A percentile compares a stretch with the other conserved stretches of the same genome.
Evolutionary conservation across 805 yeast genomes (phyloP).

Genomic region (Millerozyma acaciae): DNA sequence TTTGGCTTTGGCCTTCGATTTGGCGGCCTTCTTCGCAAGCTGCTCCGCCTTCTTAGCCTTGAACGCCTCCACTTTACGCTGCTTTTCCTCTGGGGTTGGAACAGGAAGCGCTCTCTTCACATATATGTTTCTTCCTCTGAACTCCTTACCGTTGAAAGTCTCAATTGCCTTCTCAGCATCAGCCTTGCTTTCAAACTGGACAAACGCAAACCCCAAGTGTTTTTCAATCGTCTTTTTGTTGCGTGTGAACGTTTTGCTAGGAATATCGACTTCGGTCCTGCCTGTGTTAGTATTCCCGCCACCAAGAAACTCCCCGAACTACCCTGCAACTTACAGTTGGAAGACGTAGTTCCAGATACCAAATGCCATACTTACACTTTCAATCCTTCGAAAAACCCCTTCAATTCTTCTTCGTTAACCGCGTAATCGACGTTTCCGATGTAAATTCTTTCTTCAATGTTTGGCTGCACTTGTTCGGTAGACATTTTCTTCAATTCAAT

Average conservation of each 20-base stretch:
- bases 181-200: conserved; percentile 44
- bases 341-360: background rate
- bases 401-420: conserved; percentile 42
- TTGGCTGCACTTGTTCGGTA: conserved; percentile 8
- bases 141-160: conserved; percentile 37
- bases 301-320: background rate
- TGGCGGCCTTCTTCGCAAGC: conserved; percentile 17
- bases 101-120: conserved; percentile 53
- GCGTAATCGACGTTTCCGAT: conserved; percentile 41
- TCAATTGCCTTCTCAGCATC: conserved; percentile 45
- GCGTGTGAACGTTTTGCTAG: conserved; percentile 37
- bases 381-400: conserved; percentile 47
- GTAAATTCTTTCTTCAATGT: conserved; percentile 44
- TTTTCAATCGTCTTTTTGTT: conserved; percentile 36
- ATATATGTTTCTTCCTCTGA: conserved; percentile 46
- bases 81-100: conserved; percentile 43
- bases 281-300: conserved; percentile 12
- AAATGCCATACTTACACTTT: conserved; percentile 33
- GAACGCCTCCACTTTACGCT: conserved; percentile 31
- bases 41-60: conserved; percentile 21
- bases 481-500: conserved; percentile 10
- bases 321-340: background rate
- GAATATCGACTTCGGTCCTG: conserved; percentile 47
- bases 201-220: conserved; percentile 59
- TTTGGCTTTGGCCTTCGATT: conserved; percentile 8